phyloP scores from a whole-genome alignment of 2,329 filamentous ascomycete genomes.

The Aaosphaeria arxii region DNA sequence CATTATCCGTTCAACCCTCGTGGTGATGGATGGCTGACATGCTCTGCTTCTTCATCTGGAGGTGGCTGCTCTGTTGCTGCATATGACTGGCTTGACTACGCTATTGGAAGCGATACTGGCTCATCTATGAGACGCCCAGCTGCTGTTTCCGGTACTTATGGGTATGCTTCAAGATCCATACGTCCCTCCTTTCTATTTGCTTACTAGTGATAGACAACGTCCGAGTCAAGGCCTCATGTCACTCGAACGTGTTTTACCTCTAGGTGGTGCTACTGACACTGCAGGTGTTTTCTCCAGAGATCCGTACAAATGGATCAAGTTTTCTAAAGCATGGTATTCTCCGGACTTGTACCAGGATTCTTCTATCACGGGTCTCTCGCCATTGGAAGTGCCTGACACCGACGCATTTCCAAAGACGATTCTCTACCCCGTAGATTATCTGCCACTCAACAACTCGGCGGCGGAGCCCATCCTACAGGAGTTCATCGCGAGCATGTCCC shows the following conservation, averaged over 20 bases:
- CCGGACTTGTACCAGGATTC: constrained; percentile 31
- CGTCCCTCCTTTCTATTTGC: background rate
- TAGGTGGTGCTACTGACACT: constrained; percentile 21
- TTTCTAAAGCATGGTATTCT: constrained; percentile 40
- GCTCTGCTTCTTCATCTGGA: constrained; percentile 31
- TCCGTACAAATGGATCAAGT: constrained; percentile 34
- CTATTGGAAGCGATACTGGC: constrained; percentile 46
- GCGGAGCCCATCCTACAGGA: constrained; percentile 37
- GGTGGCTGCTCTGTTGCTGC: constrained; percentile 39
- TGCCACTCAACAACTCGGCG: constrained; percentile 40
- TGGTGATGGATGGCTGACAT: constrained; percentile 24
- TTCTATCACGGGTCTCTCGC: constrained; percentile 37
- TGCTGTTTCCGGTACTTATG: constrained; percentile 43
- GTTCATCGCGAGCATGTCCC: constrained; percentile 35
- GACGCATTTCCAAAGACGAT: constrained; percentile 37
- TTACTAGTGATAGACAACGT: constrained; percentile 11
- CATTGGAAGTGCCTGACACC: constrained; percentile 34
- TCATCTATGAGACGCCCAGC: constrained; percentile 49
- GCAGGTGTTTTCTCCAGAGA: constrained; percentile 25
- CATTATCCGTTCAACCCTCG: constrained; percentile 46
- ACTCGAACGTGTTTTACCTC: constrained; percentile 18
- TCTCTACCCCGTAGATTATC: constrained; percentile 41
- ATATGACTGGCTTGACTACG: constrained; percentile 48
- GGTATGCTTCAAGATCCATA: constrained; percentile 9
- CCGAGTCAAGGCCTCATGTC: constrained; percentile 24